phyloP scores from a whole-genome alignment of 345 rosid genomes.

The Toxicodendron radicans region DNA sequence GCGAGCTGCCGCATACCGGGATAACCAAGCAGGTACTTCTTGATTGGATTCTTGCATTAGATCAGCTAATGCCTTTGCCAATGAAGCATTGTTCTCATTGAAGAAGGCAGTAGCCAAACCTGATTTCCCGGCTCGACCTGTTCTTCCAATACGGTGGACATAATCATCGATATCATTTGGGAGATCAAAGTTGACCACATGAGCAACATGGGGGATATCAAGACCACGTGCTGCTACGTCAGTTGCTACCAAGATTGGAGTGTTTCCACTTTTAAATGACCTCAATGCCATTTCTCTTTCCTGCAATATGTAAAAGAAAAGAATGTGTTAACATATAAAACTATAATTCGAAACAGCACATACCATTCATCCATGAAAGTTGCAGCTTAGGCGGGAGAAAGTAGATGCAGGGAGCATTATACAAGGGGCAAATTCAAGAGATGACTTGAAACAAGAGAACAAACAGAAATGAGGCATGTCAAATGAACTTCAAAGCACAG shows the following conservation, averaged over 20 bases:
- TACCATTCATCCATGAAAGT: background rate
- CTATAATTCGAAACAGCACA: background rate
- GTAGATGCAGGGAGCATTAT: background rate
- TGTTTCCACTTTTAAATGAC: constrained; percentile 82
- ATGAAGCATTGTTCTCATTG: constrained; percentile 66
- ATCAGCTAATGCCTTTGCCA: constrained; percentile 72
- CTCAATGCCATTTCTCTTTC: constrained; percentile 90
- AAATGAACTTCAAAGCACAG: background rate
- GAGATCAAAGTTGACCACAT: constrained; percentile 92
- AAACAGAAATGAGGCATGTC: background rate
- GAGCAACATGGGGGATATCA: constrained; percentile 93
- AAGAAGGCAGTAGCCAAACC: constrained; percentile 97
- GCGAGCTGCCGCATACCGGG: constrained; percentile 80
- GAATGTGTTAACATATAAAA: background rate
- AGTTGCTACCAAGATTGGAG: constrained; percentile 94
- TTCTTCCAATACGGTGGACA: constrained; percentile 96
- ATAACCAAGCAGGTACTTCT: constrained; percentile 92
- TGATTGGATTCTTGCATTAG: constrained; percentile 95
- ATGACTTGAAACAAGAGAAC: background rate
- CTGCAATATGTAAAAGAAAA: constrained; percentile 36
- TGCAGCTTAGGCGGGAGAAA: background rate
- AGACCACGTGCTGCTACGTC: constrained; percentile 97
- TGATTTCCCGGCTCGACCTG: constrained; percentile 92
- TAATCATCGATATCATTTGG: constrained; percentile 97
- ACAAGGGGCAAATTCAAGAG: background rate